phyloP scores from a whole-genome alignment of 1,284 basidiomycete genomes.

The Xerocomus minutiporus region DNA sequence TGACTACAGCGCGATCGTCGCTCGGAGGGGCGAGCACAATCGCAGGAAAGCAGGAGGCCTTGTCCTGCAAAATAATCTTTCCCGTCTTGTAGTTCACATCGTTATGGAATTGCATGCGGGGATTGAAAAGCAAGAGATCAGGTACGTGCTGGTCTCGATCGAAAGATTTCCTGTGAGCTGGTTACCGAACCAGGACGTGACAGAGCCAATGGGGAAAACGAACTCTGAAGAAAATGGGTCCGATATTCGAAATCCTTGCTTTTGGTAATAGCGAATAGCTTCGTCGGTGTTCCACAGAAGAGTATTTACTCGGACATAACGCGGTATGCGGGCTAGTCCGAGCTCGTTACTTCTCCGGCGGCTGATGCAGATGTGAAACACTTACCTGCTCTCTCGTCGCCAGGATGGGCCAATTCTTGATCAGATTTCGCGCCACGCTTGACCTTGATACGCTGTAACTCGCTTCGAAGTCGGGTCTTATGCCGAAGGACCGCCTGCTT shows the following conservation, averaged over 20 bases:
- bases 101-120: constrained; percentile 56
- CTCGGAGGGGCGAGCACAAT: constrained; percentile 67
- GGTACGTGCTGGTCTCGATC: constrained; percentile 74
- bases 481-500: constrained; percentile 81
- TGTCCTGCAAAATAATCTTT: constrained; percentile 91
- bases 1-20: constrained; percentile 52
- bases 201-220: constrained; percentile 21
- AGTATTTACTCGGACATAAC: constrained; percentile 85
- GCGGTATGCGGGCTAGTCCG: constrained; percentile 61
- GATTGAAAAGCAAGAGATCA: constrained; percentile 75
- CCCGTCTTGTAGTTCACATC: constrained; percentile 67
- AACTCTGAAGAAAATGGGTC: constrained; percentile 51
- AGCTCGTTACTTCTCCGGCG: background rate
- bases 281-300: constrained; percentile 60
- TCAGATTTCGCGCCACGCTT: constrained; percentile 66
- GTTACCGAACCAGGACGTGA: constrained; percentile 5
- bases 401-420: constrained; percentile 59
- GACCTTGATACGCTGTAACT: constrained; percentile 82
- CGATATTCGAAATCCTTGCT: constrained; percentile 49
- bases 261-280: constrained; percentile 51
- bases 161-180: constrained; percentile 51
- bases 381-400: constrained; percentile 60
- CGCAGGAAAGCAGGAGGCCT: constrained; percentile 96
- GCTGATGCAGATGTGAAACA: constrained; percentile 1
- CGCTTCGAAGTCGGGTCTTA: constrained; percentile 82